phyloP scores from a whole-genome alignment of 2,329 filamentous ascomycete species.

The Talaromyces sp. region DNA sequence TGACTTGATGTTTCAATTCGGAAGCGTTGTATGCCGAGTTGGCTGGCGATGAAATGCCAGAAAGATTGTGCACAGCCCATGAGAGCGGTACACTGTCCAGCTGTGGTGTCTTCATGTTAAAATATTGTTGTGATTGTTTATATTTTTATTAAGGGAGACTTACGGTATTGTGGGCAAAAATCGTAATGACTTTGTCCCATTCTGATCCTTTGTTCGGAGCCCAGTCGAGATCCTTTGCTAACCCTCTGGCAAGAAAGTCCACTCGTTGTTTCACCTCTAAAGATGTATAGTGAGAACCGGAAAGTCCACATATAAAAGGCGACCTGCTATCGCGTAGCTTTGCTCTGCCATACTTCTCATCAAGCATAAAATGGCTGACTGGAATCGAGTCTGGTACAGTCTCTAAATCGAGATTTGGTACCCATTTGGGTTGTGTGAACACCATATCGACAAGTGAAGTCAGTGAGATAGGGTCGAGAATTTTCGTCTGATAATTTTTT shows the following conservation, averaged over 20 bases:
- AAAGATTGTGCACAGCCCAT: slow-evolving; percentile 65
- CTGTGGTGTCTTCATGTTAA: slow-evolving; percentile 29
- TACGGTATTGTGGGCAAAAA: slow-evolving; percentile 68
- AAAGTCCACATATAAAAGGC: not conserved
- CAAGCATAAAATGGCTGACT: not conserved
- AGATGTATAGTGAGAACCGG: not conserved
- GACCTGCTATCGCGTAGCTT: not conserved
- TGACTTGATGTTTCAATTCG: slow-evolving; percentile 63
- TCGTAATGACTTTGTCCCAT: slow-evolving; percentile 65
- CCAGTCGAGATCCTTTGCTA: slow-evolving; percentile 61
- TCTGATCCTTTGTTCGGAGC: slow-evolving; percentile 57
- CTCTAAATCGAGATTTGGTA: not conserved
- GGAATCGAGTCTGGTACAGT: slow-evolving; percentile 7
- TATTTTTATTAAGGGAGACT: slow-evolving; percentile 20
- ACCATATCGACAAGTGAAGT: not conserved
- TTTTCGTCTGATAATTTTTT: not conserved
- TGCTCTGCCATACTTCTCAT: not conserved
- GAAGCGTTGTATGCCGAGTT: slow-evolving; percentile 61
- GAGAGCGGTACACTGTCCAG: slow-evolving; percentile 63
- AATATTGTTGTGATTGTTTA: too few species aligned
- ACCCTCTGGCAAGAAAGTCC: slow-evolving; percentile 56
- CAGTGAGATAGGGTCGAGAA: not conserved
- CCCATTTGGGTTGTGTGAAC: not conserved
- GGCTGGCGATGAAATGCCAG: slow-evolving; percentile 62
- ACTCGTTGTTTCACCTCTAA: slow-evolving; percentile 54